These are phyloP conservation scores for Aspergillus tanneri DNA, from an alignment of 2,329 filamentous ascomycete species.

Conservation along the genomic window DNA sequence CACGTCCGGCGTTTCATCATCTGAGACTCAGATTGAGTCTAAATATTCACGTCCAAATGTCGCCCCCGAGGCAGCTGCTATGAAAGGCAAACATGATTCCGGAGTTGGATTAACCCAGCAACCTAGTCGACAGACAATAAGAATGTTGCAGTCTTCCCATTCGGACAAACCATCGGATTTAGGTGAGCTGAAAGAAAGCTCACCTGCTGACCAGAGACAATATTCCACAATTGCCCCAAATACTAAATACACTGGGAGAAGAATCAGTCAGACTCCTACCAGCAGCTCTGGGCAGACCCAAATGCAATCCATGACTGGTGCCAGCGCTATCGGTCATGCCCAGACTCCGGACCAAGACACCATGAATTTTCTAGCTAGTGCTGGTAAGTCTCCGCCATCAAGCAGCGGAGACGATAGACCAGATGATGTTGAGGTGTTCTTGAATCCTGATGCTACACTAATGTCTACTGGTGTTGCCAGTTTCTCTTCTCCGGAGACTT, in stretches of 20 bases:
- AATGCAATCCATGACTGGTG: constrained; percentile 7
- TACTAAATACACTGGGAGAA: constrained; percentile 6
- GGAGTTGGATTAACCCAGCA: constrained; percentile 23
- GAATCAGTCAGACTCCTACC: constrained; percentile 4
- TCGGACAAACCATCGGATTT: constrained; percentile 12
- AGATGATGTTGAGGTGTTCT: constrained; percentile 21
- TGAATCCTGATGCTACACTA: constrained; percentile 14
- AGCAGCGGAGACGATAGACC: background rate
- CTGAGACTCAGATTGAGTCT: constrained; percentile 10
- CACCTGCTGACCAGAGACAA: constrained; percentile 9
- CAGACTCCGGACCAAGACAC: constrained; percentile 12
- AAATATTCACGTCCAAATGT: constrained; percentile 12
- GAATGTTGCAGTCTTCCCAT: constrained; percentile 12
- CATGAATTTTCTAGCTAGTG: constrained; percentile 8
- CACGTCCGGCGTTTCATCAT: background rate
- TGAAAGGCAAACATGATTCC: constrained; percentile 23
- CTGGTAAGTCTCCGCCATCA: background rate
- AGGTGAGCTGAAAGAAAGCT: background rate
- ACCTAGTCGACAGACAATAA: constrained; percentile 20
- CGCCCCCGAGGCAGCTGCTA: constrained; percentile 6
- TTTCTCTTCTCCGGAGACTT: constrained; percentile 13
- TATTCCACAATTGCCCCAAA: constrained; percentile 13
- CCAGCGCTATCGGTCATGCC: background rate
- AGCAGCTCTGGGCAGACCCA: constrained; percentile 2
- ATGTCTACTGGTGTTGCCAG: constrained; percentile 12